Percentiles rank a stretch among this genome's conserved stretches.
These are phyloP conservation scores for Antitrichia curtipendula DNA, from an alignment of 225 moss, liverwort and hornwort species.

Conservation along the genomic window DNA sequence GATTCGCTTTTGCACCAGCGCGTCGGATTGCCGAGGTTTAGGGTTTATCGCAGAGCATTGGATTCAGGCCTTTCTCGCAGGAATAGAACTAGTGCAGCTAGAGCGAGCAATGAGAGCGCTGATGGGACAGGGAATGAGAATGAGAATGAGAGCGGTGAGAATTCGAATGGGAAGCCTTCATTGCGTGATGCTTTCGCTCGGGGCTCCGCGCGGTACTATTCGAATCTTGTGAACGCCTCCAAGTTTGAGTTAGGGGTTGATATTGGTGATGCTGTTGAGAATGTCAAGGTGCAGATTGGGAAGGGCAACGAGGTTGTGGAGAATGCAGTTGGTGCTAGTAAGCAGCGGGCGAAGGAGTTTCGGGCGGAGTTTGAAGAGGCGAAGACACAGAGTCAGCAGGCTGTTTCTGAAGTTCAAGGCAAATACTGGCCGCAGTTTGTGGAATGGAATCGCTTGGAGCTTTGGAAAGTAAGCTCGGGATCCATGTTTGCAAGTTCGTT, in stretches of 20 bases:
- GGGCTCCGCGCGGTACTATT: constrained; percentile 29
- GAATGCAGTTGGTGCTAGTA: constrained; percentile 4
- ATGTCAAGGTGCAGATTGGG: not conserved
- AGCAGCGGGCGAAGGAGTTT: constrained; percentile 28
- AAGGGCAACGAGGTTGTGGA: constrained; percentile 5
- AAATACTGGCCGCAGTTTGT: constrained; percentile 58
- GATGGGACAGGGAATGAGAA: not conserved
- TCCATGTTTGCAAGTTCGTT: not conserved
- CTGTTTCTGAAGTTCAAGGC: constrained; percentile 1
- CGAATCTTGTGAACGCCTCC: constrained; percentile 16
- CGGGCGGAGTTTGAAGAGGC: constrained; percentile 15
- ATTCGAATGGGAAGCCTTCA: not conserved
- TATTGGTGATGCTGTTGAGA: constrained; percentile 4
- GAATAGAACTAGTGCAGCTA: not conserved
- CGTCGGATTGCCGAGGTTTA: not conserved
- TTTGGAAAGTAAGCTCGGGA: constrained; percentile 49
- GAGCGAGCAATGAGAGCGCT: not conserved
- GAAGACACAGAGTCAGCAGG: not conserved
- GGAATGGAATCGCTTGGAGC: constrained; percentile 65
- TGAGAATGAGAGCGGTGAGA: not conserved
- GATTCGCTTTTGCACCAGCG: not conserved
- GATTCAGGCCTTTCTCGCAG: not conserved
- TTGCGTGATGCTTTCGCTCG: constrained; percentile 20
- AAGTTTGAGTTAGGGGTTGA: constrained; percentile 32
- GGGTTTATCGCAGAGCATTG: not conserved